Conservation (phyloP, 2,329 filamentous ascomycete species). For the Fusarium foetens region DNA sequence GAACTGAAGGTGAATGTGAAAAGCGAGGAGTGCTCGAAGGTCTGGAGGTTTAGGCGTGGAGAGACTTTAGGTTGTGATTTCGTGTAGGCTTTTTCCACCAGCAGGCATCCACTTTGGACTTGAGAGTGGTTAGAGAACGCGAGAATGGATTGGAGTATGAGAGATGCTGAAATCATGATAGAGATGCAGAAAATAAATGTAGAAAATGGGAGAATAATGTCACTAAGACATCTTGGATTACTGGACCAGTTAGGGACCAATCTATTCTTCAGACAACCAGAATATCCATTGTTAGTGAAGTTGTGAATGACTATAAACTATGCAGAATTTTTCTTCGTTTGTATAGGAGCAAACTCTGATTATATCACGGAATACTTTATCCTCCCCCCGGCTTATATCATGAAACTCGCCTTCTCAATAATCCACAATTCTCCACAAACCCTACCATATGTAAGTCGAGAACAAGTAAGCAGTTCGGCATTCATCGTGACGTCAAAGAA, state of each 20-base stretch:
- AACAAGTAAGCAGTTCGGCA: not conserved
- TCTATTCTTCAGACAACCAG: not conserved
- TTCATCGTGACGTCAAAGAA: not conserved
- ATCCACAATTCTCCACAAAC: not conserved
- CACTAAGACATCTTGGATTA: no score
- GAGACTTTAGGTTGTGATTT: not conserved
- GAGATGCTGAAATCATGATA: not conserved
- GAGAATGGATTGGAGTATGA: not conserved
- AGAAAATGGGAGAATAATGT: not conserved
- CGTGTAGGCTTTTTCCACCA: no score
- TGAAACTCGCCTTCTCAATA: rapidly evolving
- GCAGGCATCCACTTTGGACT: not conserved
- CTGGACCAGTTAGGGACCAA: not conserved
- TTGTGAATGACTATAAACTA: rapidly evolving
- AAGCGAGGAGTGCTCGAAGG: not conserved
- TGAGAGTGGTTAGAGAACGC: no score
- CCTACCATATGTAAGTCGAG: not conserved
- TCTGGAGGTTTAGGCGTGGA: not conserved
- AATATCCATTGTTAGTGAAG: rapidly evolving
- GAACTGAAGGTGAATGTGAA: not conserved
- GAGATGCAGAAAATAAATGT: not conserved
- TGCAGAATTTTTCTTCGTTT: no score
- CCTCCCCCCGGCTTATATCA: rapidly evolving
- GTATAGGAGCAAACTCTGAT: not conserved
- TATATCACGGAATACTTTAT: rapidly evolving